Evolutionary conservation across 106 monocot genomes (phyloP), one percentile per base, ranked within the genome.

Genomic region (Phalaenopsis equestris): DNA sequence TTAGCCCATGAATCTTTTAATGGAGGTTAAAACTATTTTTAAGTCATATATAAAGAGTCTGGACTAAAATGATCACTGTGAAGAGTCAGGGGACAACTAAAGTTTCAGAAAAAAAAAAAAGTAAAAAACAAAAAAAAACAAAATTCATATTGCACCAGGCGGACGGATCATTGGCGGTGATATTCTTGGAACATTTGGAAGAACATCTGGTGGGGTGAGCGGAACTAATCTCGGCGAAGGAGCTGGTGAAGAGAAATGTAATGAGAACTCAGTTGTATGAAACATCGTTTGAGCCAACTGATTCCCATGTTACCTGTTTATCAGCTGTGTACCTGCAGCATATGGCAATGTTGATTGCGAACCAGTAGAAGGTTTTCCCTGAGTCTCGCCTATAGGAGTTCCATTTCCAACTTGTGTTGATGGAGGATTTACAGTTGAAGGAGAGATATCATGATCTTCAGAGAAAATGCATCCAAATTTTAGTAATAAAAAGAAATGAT

Each of bases 371-470:
- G 79, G 75, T 42, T 18, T 84, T 79, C 61, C 77, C 79, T 46
- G 75, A 77, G 55, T 24, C 41, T 73, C 72, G 75, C 77, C 72
- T 55, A 67, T 45, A 76, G 76, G 49, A 9, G 76, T 49, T 76
- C 76, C 76, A 76, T 18, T 49, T 49, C 46, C 42, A 4, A 76
- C 17, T 52, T 49, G 48, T 76, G 76, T 30, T 75, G 79, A 78
- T 67, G 87, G 82, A 52, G 85, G 81, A 56, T 79, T 76, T 2
- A 42, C 61, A 80, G 57, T 56, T 78, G 84, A 83, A 76, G 82
- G 82, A 18, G 82, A 48, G 79, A 79, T 9, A 48, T 55, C 67
- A 49, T 79, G 80, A 23, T 5, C 84, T 82, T 83, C 17, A 80
- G 76, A 47, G 73, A 42, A 41, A 76, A 78, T 36, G 30, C 21